These are phyloP conservation scores for Vinca major DNA, from an alignment of 305 asterid genomes.

Conservation along the genomic window DNA sequence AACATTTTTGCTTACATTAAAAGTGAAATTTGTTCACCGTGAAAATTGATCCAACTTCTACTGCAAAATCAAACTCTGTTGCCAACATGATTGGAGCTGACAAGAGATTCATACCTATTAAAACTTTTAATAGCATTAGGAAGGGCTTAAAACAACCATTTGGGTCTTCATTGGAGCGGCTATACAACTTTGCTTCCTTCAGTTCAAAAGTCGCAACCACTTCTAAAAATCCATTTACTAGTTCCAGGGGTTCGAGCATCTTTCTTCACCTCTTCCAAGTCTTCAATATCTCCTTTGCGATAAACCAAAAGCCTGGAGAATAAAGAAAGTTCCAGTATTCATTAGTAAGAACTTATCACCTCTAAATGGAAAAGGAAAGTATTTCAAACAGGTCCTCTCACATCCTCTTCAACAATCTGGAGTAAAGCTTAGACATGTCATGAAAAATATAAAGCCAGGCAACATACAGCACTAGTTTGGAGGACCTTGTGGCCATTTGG, in stretches of 20 bases:
- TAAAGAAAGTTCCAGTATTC: neutral
- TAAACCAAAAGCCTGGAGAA: neutral
- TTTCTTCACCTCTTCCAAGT: neutral
- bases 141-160: neutral
- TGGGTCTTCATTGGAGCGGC: neutral
- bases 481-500: neutral
- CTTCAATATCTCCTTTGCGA: slow-evolving; percentile 1
- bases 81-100: neutral
- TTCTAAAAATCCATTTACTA: neutral
- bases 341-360: neutral
- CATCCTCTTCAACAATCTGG: neutral
- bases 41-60: too few species aligned
- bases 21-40: too few species aligned
- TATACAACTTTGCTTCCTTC: neutral
- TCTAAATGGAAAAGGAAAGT: neutral
- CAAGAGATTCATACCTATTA: neutral
- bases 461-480: neutral
- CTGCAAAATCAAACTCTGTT: neutral
- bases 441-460: neutral
- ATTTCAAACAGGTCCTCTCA: neutral
- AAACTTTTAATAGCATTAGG: neutral
- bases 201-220: neutral
- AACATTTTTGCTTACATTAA: too few species aligned
- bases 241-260: neutral
- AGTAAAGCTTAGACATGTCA: neutral